phyloP scores from a whole-genome alignment of 257 asterid species.

The Schizonepeta tenuifolia region DNA sequence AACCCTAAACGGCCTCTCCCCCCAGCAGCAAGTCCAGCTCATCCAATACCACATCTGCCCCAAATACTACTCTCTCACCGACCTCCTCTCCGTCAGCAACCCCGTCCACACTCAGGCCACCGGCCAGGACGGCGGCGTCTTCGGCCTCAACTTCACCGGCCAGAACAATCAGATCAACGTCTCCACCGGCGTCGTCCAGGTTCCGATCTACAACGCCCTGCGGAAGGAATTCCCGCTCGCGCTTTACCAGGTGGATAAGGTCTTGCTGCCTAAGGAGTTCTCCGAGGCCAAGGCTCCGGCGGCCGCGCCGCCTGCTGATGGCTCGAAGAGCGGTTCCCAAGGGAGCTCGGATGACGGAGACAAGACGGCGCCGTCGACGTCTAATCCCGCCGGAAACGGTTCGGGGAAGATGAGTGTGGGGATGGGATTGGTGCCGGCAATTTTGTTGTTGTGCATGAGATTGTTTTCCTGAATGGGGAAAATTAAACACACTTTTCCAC shows the following conservation, averaged over 20 bases:
- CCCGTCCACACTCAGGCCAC: constrained; percentile 88
- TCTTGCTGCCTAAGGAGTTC: constrained; percentile 61
- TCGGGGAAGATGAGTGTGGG: constrained; percentile 44
- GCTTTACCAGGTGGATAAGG: constrained; percentile 74
- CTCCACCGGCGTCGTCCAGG: constrained; percentile 56
- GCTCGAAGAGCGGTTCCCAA: constrained; percentile 13
- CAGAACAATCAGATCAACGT: constrained; percentile 62
- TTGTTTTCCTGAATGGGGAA: constrained; percentile 27
- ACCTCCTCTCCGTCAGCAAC: constrained; percentile 68
- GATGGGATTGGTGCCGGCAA: constrained; percentile 37
- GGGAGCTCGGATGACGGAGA: constrained; percentile 1
- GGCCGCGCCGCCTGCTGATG: constrained; percentile 43
- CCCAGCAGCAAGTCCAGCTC: constrained; percentile 73
- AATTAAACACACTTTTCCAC: background rate
- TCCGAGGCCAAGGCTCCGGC: constrained; percentile 47
- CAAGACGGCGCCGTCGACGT: constrained; percentile 41
- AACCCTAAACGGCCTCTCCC: constrained; percentile 63
- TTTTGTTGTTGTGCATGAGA: constrained; percentile 44
- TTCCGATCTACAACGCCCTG: constrained; percentile 57
- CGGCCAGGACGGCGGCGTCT: constrained; percentile 57
- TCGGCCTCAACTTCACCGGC: constrained; percentile 59
- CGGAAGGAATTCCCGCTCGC: constrained; percentile 66
- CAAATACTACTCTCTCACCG: constrained; percentile 54
- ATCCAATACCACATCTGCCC: constrained; percentile 70
- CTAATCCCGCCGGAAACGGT: constrained; percentile 37